Conservation (phyloP, 345 rosid genomes). For the Camelina neglecta region DNA sequence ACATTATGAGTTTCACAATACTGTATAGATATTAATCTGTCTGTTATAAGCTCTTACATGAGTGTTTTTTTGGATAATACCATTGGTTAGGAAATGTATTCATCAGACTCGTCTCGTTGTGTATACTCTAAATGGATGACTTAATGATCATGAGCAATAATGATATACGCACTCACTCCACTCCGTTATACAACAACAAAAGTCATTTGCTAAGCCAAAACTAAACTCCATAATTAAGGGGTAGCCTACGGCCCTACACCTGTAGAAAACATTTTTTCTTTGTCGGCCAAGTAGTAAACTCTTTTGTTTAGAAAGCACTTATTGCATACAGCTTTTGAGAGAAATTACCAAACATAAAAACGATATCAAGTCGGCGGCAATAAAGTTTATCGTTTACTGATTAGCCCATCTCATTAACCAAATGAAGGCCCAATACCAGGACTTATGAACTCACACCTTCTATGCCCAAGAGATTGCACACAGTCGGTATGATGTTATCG, state of each 20-base stretch:
- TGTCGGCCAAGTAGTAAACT: neutral
- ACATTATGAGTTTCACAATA: neutral
- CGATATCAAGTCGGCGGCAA: neutral
- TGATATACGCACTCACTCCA: conserved; percentile 15
- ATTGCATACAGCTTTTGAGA: neutral
- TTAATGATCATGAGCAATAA: conserved; percentile 3
- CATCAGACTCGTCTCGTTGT: neutral
- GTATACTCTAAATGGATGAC: neutral
- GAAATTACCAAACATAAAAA: neutral
- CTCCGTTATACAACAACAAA: neutral
- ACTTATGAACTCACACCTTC: conserved; percentile 7
- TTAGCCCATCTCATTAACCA: conserved; percentile 10
- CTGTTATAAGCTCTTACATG: neutral
- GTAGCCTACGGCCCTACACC: neutral
- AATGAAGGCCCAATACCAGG: conserved; percentile 19
- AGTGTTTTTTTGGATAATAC: neutral
- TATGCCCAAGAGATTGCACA: neutral
- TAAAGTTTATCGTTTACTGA: neutral
- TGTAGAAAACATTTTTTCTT: neutral
- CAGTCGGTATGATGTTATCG: neutral
- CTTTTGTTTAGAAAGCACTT: neutral
- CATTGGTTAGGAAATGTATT: neutral
- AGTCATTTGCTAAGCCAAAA: conserved; percentile 1
- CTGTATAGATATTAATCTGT: too few relatives aligned
- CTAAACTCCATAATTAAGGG: neutral